A percentile compares a stretch with the other conserved stretches of the same genome.
These are phyloP conservation scores for Eucommia ulmoides DNA, from an alignment of 257 asterid genomes.

Conservation along the genomic window DNA sequence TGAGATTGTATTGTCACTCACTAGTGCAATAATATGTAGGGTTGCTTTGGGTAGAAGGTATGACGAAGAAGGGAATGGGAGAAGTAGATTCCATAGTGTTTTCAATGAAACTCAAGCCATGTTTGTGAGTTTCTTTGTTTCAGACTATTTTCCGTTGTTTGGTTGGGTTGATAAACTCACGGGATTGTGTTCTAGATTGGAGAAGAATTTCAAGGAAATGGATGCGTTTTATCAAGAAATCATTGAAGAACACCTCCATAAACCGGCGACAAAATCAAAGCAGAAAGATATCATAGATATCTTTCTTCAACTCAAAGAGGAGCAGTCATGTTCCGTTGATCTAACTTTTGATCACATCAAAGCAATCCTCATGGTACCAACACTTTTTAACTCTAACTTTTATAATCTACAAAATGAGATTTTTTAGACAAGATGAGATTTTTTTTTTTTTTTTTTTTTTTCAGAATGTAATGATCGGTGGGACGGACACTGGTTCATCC, in stretches of 20 bases:
- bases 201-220: constrained; percentile 6
- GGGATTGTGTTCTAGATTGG: constrained; percentile 9
- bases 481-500: constrained; percentile 8
- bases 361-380: constrained; percentile 12
- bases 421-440: too few species aligned
- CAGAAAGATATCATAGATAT: constrained; percentile 7
- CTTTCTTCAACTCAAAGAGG: constrained; percentile 4
- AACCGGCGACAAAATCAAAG: constrained; percentile 4
- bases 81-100: too few species aligned
- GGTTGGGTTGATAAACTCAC: constrained; percentile 14
- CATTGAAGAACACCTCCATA: constrained; percentile 12
- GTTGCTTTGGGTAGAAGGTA: background rate
- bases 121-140: too few species aligned
- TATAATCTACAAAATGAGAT: too few species aligned
- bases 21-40: background rate
- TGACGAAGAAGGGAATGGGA: background rate
- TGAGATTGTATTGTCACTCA: background rate
- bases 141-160: constrained; percentile 12
- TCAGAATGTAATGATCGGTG: constrained; percentile 11
- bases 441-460: too few species aligned
- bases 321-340: background rate
- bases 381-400: too few species aligned
- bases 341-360: constrained; percentile 12
- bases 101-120: too few species aligned
- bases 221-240: constrained; percentile 11